Evolutionary conservation across 2,329 filamentous ascomycete genomes (phyloP).

Genomic region (Aschersonia sp.): DNA sequence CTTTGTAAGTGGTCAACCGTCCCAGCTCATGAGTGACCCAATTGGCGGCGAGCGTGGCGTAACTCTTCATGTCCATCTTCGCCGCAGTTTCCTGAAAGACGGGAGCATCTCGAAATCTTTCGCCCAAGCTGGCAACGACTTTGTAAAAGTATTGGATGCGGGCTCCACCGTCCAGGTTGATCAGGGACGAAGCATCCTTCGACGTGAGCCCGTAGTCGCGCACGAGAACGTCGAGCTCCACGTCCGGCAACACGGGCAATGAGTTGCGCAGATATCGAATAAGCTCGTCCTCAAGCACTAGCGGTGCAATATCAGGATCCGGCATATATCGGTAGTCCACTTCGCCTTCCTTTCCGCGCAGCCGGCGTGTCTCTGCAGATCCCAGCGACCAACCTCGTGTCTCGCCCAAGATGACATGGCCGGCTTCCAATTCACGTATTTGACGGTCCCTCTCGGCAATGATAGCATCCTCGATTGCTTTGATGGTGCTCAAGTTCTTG

Average conservation of each 20-base stretch:
- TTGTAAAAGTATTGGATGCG: constrained; percentile 71
- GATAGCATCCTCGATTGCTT: constrained; percentile 88
- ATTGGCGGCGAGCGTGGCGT: constrained; percentile 38
- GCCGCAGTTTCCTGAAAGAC: neutral
- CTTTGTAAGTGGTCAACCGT: constrained; percentile 43
- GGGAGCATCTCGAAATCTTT: constrained; percentile 11
- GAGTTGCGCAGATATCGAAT: constrained; percentile 46
- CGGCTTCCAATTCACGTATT: constrained; percentile 63
- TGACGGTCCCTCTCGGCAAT: constrained; percentile 83
- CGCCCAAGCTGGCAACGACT: constrained; percentile 36
- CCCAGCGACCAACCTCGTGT: constrained; percentile 89
- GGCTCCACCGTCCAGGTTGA: constrained; percentile 63
- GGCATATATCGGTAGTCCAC: constrained; percentile 99
- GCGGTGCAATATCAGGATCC: constrained; percentile 74
- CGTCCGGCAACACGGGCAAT: constrained; percentile 60
- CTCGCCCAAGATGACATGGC: constrained; percentile 66
- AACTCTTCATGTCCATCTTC: constrained; percentile 12
- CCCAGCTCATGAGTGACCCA: constrained; percentile 68
- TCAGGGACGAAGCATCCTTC: constrained; percentile 73
- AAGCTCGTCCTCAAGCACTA: constrained; percentile 60
- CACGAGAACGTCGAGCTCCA: constrained; percentile 48
- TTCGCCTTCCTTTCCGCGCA: constrained; percentile 90
- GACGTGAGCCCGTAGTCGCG: constrained; percentile 51
- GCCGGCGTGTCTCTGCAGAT: constrained; percentile 61
- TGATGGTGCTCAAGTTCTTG: constrained; percentile 92